Conservation (phyloP, 2,329 filamentous ascomycete species). For the Aspergillus fijiensis region DNA sequence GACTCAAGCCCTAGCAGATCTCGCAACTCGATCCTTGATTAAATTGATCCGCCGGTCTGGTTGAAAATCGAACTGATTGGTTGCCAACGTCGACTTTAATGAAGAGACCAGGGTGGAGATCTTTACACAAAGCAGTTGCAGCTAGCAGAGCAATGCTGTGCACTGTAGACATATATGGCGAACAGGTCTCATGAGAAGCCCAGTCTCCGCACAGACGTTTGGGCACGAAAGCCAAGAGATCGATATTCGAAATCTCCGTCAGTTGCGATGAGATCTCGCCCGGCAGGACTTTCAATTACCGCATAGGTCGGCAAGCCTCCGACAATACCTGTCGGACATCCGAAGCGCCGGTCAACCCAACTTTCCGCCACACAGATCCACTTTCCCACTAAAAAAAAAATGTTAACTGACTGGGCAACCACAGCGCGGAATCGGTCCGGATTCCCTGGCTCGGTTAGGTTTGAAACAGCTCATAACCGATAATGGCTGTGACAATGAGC, state of each 20-base stretch:
- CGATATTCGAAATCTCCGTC: not conserved
- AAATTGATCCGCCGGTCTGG: not conserved
- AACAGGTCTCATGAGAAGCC: not conserved
- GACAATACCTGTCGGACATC: slow-evolving; percentile 9
- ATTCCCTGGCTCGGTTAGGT: not conserved
- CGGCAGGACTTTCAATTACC: no score
- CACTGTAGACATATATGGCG: not conserved
- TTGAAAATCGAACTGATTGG: not conserved
- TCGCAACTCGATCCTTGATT: not conserved
- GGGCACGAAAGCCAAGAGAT: not conserved
- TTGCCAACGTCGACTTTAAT: not conserved
- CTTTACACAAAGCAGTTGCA: not conserved
- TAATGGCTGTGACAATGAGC: not conserved
- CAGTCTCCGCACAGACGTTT: not conserved
- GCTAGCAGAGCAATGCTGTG: not conserved
- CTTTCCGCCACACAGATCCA: slow-evolving; percentile 8
- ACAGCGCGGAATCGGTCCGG: not conserved
- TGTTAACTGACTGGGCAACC: not conserved
- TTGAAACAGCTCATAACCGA: not conserved
- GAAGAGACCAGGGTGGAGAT: not conserved
- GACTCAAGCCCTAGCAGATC: not conserved
- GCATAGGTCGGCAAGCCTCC: not conserved
- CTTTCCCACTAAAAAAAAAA: not conserved
- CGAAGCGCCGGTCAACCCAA: not conserved
- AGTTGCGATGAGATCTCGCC: not conserved